Conservation (phyloP, 2,329 filamentous ascomycete genomes). For the Dothidotthia symphoricarpi region DNA sequence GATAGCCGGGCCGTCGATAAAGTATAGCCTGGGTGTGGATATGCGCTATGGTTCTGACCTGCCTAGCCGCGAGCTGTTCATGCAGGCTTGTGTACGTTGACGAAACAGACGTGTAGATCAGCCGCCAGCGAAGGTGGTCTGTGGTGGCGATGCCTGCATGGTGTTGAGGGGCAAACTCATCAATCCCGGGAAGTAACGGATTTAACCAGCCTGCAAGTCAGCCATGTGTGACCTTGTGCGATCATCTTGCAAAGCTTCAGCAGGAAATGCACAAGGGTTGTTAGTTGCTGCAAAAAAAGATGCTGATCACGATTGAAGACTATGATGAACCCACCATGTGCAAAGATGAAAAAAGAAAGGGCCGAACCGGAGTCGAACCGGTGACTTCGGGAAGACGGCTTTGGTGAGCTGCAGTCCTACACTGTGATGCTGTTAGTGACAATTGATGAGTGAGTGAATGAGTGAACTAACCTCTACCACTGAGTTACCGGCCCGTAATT, state of each 20-base stretch:
- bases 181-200: conserved; percentile 5
- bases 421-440: conserved; percentile 2
- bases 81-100: conserved; percentile 17
- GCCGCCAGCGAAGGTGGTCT: conserved; percentile 13
- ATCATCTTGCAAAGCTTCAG: no score
- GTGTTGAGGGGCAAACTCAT: conserved; percentile 31
- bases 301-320: no score
- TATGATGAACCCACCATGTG: no score
- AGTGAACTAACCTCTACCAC: conserved; percentile 14
- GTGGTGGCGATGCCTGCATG: conserved; percentile 29
- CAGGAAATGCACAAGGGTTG: no score
- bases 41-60: conserved; percentile 8
- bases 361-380: conserved; percentile 30
- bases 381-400: conserved; percentile 28
- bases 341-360: conserved; percentile 12
- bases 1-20: background rate
- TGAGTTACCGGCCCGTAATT: conserved; percentile 15
- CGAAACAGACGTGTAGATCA: conserved; percentile 20
- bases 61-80: conserved; percentile 10
- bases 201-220: no score
- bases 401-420: conserved; percentile 26
- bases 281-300: no score
- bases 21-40: background rate
- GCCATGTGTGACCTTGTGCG: no score
- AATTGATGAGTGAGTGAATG: background rate